Evolutionary conservation across 208 protist genomes (phyloP).

Genomic region (Acanthamoeba royreba): DNA sequence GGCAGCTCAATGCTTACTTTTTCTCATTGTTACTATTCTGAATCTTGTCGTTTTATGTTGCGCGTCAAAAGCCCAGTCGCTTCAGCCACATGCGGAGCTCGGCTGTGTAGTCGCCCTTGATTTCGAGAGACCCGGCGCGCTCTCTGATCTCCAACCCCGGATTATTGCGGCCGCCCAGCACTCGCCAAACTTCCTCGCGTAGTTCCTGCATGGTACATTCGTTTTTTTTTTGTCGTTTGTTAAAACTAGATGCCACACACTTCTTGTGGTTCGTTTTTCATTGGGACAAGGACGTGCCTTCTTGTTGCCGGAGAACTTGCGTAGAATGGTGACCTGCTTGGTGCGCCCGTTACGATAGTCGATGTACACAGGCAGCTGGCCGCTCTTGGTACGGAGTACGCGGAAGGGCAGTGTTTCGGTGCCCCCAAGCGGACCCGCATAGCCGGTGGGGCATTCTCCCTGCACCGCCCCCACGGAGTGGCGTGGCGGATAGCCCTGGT

Average conservation of each 20-base stretch:
- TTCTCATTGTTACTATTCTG: too few species aligned
- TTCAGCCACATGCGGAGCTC: slow-evolving; percentile 19
- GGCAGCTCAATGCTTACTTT: too few species aligned
- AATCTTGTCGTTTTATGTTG: too few species aligned
- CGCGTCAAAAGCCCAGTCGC: slow-evolving; percentile 28
- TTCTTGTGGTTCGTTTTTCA: neutral
- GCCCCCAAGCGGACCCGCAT: neutral
- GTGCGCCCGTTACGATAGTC: slow-evolving; percentile 25
- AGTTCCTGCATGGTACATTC: slow-evolving; percentile 17
- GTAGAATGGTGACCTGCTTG: neutral
- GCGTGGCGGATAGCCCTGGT: neutral
- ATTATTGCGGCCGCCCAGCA: neutral
- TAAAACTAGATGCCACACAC: neutral
- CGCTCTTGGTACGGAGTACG: neutral
- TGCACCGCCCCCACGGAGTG: neutral
- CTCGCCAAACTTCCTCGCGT: neutral
- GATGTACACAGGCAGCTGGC: neutral
- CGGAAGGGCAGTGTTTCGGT: neutral
- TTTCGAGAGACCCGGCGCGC: neutral
- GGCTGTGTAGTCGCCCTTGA: slow-evolving; percentile 35
- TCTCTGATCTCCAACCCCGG: neutral
- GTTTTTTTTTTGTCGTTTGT: neutral
- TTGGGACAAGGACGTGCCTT: neutral
- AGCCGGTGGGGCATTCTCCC: neutral
- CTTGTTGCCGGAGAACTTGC: slow-evolving; percentile 22